A percentile compares a stretch with the other conserved stretches of the same genome.
Conservation (phyloP, 116 monocot genomes). For the Phalaenopsis hybrid region DNA sequence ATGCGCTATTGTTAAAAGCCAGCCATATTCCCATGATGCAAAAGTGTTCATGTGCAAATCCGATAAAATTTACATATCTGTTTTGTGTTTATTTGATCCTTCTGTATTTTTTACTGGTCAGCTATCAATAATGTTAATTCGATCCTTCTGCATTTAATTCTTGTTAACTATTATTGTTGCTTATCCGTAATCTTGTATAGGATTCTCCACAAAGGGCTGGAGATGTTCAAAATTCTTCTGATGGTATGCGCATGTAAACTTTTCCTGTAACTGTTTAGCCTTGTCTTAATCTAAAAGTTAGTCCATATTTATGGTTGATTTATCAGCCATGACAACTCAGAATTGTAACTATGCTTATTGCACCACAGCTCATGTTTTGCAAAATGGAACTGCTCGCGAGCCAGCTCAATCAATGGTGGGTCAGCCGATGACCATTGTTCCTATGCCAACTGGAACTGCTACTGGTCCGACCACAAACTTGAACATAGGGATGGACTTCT, state of each 20-base stretch:
- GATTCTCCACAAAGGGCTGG: slow-evolving; percentile 60
- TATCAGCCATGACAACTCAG: slow-evolving; percentile 26
- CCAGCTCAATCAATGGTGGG: slow-evolving; percentile 23
- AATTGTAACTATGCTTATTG: slow-evolving; percentile 43
- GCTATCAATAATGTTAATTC: not conserved
- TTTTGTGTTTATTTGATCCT: no score
- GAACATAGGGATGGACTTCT: slow-evolving; percentile 97
- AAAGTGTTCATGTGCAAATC: not conserved
- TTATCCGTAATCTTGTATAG: slow-evolving; percentile 25
- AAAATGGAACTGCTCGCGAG: slow-evolving; percentile 51
- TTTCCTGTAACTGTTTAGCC: not conserved
- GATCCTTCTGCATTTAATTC: not conserved
- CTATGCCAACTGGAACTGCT: slow-evolving; percentile 3
- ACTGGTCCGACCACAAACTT: slow-evolving; percentile 35
- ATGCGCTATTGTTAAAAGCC: no score
- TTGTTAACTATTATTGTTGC: not conserved
- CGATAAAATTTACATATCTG: not conserved
- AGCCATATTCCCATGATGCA: not conserved
- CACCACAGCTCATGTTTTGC: slow-evolving; percentile 28
- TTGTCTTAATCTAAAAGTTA: slow-evolving; percentile 5
- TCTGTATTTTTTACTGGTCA: no score
- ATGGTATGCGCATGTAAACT: slow-evolving; percentile 34
- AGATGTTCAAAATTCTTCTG: slow-evolving; percentile 40
- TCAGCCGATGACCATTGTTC: slow-evolving; percentile 6
- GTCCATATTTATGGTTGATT: not conserved